These are phyloP conservation scores for Teunomyces gatunensis DNA, from an alignment of 805 yeast genomes.

Conservation along the genomic window DNA sequence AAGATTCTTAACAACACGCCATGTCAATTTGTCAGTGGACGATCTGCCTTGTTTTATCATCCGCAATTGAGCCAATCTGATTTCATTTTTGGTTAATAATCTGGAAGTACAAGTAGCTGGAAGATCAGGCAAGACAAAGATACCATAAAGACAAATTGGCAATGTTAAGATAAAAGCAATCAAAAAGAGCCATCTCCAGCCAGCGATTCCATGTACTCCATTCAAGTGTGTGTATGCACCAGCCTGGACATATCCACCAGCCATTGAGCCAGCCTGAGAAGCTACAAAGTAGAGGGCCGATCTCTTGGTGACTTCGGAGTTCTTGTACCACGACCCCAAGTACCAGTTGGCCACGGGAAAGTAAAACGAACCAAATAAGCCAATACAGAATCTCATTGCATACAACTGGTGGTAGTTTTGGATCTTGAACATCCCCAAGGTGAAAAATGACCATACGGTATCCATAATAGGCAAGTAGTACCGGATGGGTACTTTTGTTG, in stretches of 20 bases:
- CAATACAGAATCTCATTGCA: slow-evolving; percentile 19
- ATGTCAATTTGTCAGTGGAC: slow-evolving; percentile 15
- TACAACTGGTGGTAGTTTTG: slow-evolving; percentile 16
- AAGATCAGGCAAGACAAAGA: slow-evolving; percentile 8
- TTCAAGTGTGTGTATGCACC: slow-evolving; percentile 13
- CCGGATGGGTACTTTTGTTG: slow-evolving; percentile 19
- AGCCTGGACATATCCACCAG: slow-evolving; percentile 14
- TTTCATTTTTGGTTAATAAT: slow-evolving; percentile 6
- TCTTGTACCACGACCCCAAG: slow-evolving; percentile 53
- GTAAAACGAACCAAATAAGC: slow-evolving; percentile 15
- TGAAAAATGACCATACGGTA: slow-evolving; percentile 18
- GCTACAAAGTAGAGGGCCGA: slow-evolving; percentile 8
- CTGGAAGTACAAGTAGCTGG: slow-evolving; percentile 7
- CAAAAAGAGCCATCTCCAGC: slow-evolving; percentile 19
- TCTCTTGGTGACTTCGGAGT: slow-evolving; percentile 14
- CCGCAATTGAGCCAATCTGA: slow-evolving; percentile 15
- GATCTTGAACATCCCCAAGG: slow-evolving; percentile 16
- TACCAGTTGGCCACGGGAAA: slow-evolving; percentile 11
- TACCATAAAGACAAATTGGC: slow-evolving; percentile 12
- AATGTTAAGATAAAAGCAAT: slow-evolving; percentile 16
- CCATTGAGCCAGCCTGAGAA: slow-evolving; percentile 10
- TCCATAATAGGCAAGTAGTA: slow-evolving; percentile 20
- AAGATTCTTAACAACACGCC: slow-evolving; percentile 25
- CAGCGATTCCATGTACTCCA: slow-evolving; percentile 11
- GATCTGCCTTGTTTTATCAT: slow-evolving; percentile 14